These are phyloP conservation scores for Gigaspora rosea DNA, from an alignment of 192 early-diverging fungal genomes.

Conservation along the genomic window DNA sequence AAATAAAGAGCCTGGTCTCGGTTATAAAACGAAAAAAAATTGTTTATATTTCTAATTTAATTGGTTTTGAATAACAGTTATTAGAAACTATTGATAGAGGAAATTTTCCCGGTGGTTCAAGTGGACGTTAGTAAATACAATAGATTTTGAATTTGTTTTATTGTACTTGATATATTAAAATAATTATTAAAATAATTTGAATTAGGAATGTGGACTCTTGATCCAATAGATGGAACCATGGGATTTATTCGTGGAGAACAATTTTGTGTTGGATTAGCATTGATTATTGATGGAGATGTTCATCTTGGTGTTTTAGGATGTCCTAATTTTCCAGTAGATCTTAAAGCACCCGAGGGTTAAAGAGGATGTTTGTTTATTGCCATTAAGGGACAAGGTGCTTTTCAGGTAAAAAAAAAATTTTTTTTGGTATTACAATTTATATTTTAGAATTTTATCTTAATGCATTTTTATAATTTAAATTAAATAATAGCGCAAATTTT, in stretches of 20 bases:
- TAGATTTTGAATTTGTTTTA: too few species aligned
- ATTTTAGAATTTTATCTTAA: background rate
- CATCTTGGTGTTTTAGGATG: slow-evolving; percentile 88
- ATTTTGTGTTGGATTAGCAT: slow-evolving; percentile 93
- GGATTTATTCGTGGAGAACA: slow-evolving; percentile 98
- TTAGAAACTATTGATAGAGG: slow-evolving; percentile 49
- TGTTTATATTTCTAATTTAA: background rate
- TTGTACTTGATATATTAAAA: background rate
- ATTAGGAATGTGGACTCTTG: slow-evolving; percentile 77
- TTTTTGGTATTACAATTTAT: background rate
- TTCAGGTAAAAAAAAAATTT: slow-evolving; percentile 61
- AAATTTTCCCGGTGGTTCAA: slow-evolving; percentile 37
- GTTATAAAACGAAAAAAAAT: too few species aligned
- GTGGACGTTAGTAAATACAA: slow-evolving; percentile 25
- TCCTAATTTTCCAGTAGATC: slow-evolving; percentile 74
- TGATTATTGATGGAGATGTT: slow-evolving; percentile 88
- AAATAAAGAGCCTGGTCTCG: too few species aligned
- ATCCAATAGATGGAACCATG: slow-evolving; percentile 96
- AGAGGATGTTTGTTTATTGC: slow-evolving; percentile 86
- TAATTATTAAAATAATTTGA: background rate
- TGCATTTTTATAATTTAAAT: background rate
- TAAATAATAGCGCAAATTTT: slow-evolving; percentile 57
- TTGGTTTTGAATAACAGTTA: background rate
- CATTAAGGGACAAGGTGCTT: slow-evolving; percentile 86
- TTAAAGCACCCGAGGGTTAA: slow-evolving; percentile 59